Base-by-base conservation (phyloP, 129 eudicot genomes). In the Artemisia annua region DNA sequence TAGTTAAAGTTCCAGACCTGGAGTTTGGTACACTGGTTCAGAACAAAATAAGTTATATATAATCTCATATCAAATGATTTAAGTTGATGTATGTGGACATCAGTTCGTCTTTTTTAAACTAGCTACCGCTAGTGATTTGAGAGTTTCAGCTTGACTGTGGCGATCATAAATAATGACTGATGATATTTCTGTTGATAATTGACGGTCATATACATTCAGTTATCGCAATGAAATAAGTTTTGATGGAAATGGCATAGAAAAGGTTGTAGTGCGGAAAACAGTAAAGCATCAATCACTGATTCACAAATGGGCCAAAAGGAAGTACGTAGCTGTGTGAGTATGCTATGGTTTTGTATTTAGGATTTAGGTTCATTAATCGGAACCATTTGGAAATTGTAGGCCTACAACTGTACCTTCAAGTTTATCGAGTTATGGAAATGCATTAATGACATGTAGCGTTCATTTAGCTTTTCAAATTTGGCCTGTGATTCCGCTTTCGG, bases 91-190 rank as follows among this genome's bases (percentile, higher is more conserved):
- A n/a, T n/a, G n/a, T n/a, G n/a, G n/a, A n/a, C n/a, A n/a, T n/a
- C n/a, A n/a, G n/a, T n/a, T n/a, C n/a, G n/a, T n/a, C n/a, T n/a
- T n/a, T n/a, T n/a, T n/a, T n/a, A n/a, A n/a, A n/a, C n/a, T n/a
- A 51, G 59, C 77, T 48, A 22, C 67, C 67, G 3, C n/a, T 14
- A 60, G 60, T 48, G 48, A 73, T 60, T 11, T n/a, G 60, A 71
- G 76, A 52, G 54, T 24, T 24, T n/a, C 15, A 73, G 61, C 13
- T 62, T 73, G 20, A 15, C 18, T 15, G 17, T 73, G 49, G 48
- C 16, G 11, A 24, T 61, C 50, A 50, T 20, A 62, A 62, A 39
- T 62, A 49, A 71, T 43, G 64, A 48, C 6, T 53, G 1, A 32
- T 69, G 7, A 22, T 19, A 4, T 66, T 19, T 67, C 2, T 67